Evolutionary conservation across 2,329 filamentous ascomycete genomes (phyloP), one percentile per base, ranked within the genome.

Genomic region (Ophiostoma perfectum): DNA sequence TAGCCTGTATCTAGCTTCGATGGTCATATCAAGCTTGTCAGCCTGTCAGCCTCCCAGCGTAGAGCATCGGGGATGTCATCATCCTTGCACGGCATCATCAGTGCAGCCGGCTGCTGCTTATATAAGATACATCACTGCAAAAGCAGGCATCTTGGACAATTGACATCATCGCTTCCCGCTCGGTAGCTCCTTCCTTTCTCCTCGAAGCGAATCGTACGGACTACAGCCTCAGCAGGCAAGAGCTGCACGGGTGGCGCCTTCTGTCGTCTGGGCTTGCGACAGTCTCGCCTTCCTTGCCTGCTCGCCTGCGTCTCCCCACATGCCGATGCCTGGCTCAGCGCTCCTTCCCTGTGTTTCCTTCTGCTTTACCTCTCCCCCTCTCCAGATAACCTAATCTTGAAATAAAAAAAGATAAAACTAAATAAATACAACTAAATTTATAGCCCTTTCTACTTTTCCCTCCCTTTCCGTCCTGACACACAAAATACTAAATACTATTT

Each of bases 251-350:
- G 27, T 64, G n/a, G 41, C 62, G 41, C 62, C 62, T 64, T 42
- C 41, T 41, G n/a, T 42, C n/a, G 9, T 45, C 7, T 44, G 62
- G 62, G 49, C 27, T 36, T 45, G 63, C 41, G 41, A 38, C 63
- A 44, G 63, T 27, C 42, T 12, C 12, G 12, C 41, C 7, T 64
- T 38, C 63, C 41, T 64, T 63, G 41, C 16, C 60, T 63, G 5
- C 52, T 9, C 42, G 41, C n/a, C 63, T 64, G 42, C 41, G n/a
- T 64, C 42, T 18, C 58, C 58, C 63, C 42, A 64, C 63, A 64
- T 64, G 47, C 39, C 42, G 16, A 44, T 64, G 14, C 58, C 60
- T 64, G 60, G 60, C 60, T 64, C 39, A n/a, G 47, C n/a, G 47
- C 47, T 55, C 49, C 49, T 55, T 55, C 49, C 14, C 18, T 55